Conservation (phyloP, 495 filamentous ascomycete genomes). For the Penicillium canariense region DNA sequence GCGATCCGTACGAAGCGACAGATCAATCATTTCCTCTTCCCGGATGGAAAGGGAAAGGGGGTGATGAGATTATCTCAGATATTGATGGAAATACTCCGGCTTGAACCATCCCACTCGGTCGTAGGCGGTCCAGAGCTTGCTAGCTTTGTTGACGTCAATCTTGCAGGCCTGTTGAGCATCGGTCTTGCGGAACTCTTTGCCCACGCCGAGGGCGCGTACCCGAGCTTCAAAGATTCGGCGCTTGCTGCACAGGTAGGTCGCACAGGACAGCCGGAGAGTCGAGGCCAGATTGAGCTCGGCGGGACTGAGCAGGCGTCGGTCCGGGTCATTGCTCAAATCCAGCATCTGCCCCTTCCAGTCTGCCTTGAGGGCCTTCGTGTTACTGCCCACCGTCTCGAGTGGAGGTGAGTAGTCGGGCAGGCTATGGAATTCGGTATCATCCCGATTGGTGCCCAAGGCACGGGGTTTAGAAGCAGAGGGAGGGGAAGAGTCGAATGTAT, state of each 20-base stretch:
- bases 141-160: constrained; percentile 98
- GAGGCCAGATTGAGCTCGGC: constrained; percentile 78
- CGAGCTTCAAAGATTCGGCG: constrained; percentile 84
- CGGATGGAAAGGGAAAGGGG: not conserved
- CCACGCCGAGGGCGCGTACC: constrained; percentile 61
- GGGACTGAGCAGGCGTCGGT: constrained; percentile 71
- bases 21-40: not conserved
- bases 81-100: constrained; percentile 54
- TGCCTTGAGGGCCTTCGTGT: constrained; percentile 70
- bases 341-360: constrained; percentile 84
- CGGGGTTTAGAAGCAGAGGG: constrained; percentile 41
- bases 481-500: constrained; percentile 41
- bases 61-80: constrained; percentile 35
- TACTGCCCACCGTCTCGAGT: constrained; percentile 58
- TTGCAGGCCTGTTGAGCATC: constrained; percentile 95
- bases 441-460: constrained; percentile 59
- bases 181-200: constrained; percentile 95
- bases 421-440: constrained; percentile 83
- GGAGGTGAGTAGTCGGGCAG: constrained; percentile 79
- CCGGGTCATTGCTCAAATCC: constrained; percentile 76
- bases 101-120: constrained; percentile 89
- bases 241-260: constrained; percentile 93
- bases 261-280: constrained; percentile 79
- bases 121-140: constrained; percentile 89
- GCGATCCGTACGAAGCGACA: not conserved